Conservation (phyloP, 495 filamentous ascomycete species). For the Aeminium ludgeri region DNA sequence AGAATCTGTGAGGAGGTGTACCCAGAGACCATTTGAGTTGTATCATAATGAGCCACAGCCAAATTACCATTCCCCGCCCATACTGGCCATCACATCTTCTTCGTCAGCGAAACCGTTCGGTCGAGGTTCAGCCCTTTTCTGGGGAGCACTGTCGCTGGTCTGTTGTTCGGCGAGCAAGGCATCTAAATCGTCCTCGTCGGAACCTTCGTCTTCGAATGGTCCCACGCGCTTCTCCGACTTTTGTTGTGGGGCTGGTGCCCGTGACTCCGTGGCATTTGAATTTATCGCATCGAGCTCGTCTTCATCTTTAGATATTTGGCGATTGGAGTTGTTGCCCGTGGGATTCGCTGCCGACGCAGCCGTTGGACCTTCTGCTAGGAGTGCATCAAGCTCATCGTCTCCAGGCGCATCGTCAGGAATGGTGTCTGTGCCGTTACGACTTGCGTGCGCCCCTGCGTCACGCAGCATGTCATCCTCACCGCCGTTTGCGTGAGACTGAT, state of each 20-base stretch:
- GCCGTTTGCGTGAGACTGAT: background rate
- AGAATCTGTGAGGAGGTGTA: too few species aligned
- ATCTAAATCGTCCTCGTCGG: slow-evolving; percentile 32
- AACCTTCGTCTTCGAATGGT: slow-evolving; percentile 15
- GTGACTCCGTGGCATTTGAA: too few species aligned
- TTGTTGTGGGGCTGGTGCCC: too few species aligned
- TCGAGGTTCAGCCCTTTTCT: background rate
- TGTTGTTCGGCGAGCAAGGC: slow-evolving; percentile 27
- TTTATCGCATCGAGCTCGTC: background rate
- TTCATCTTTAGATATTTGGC: slow-evolving; percentile 1
- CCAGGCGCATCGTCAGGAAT: slow-evolving; percentile 7
- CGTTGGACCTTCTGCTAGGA: slow-evolving; percentile 13
- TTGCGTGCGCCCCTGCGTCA: background rate
- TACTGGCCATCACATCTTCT: slow-evolving; percentile 7
- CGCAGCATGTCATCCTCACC: background rate
- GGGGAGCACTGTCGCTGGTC: background rate
- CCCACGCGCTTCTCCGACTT: background rate
- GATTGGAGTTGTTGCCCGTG: background rate
- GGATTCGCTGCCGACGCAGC: background rate
- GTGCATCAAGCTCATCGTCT: slow-evolving; percentile 19
- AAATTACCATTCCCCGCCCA: slow-evolving; percentile 1
- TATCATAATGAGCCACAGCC: background rate
- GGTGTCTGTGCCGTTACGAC: background rate
- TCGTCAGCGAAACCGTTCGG: slow-evolving; percentile 4
- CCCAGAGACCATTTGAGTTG: background rate